These are phyloP conservation scores for Aspergillus felis DNA, from an alignment of 2,329 filamentous ascomycete genomes.

Conservation along the genomic window DNA sequence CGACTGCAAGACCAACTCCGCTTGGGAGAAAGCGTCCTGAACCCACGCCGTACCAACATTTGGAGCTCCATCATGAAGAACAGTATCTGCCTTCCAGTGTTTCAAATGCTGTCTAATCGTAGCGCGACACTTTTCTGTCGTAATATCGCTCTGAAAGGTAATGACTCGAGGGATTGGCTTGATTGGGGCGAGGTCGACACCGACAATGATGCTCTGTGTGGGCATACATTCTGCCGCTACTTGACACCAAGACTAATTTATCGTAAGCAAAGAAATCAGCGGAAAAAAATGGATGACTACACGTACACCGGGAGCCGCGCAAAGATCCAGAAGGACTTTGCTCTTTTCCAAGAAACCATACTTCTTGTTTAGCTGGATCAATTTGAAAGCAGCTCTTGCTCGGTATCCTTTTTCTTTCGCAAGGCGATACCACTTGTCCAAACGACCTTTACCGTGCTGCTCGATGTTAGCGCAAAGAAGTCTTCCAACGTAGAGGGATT, in stretches of 20 bases:
- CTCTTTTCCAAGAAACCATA: constrained; percentile 97
- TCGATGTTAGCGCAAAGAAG: constrained; percentile 25
- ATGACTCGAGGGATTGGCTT: constrained; percentile 93
- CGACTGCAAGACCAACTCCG: constrained; percentile 83
- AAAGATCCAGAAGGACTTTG: constrained; percentile 94
- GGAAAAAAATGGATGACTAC: background rate
- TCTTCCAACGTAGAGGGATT: background rate
- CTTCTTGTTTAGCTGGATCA: constrained; percentile 98
- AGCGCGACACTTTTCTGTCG: constrained; percentile 89
- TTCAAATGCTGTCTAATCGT: constrained; percentile 88
- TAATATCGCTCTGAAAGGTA: constrained; percentile 96
- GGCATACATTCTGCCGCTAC: constrained; percentile 96
- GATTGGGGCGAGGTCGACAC: constrained; percentile 91
- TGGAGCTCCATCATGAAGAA: constrained; percentile 93
- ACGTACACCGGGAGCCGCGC: constrained; percentile 85
- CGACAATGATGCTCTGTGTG: constrained; percentile 80
- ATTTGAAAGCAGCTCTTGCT: constrained; percentile 92
- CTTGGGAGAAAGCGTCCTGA: constrained; percentile 97
- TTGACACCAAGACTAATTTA: constrained; percentile 79
- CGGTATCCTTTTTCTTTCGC: constrained; percentile 98
- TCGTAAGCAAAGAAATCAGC: constrained; percentile 16
- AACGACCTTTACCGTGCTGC: constrained; percentile 88
- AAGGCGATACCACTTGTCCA: constrained; percentile 98
- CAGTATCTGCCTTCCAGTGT: constrained; percentile 92
- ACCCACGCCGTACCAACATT: constrained; percentile 98